Conservation (phyloP, 208 protist genomes). For the Crithidia fasciculata region DNA sequence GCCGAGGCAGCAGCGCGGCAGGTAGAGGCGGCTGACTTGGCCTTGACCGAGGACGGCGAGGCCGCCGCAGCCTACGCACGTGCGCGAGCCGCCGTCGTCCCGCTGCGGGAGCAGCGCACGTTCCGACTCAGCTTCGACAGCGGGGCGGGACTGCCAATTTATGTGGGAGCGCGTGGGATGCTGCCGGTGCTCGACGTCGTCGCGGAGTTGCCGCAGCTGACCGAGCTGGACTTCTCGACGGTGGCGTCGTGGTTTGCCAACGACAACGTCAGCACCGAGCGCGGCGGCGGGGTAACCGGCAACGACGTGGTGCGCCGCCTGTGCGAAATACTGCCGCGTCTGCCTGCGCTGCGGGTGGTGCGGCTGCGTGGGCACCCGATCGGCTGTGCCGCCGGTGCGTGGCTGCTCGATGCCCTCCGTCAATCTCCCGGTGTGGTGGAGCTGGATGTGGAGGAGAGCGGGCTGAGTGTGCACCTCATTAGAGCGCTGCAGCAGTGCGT, state of each 20-base stretch:
- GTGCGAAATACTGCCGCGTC: constrained; percentile 38
- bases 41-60: constrained; percentile 37
- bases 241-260: constrained; percentile 60
- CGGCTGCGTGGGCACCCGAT: constrained; percentile 57
- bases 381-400: constrained; percentile 50
- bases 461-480: constrained; percentile 40
- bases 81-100: constrained; percentile 27
- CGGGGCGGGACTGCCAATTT: constrained; percentile 22
- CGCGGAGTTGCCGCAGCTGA: constrained; percentile 57
- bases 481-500: constrained; percentile 37
- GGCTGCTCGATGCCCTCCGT: constrained; percentile 41
- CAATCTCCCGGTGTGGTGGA: constrained; percentile 29
- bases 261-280: constrained; percentile 43
- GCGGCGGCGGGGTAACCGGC: constrained; percentile 33
- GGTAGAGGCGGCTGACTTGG: constrained; percentile 38
- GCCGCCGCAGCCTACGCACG: neutral
- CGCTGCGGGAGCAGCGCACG: constrained; percentile 33
- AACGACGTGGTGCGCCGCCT: constrained; percentile 62
- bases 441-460: constrained; percentile 33
- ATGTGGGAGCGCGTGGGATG: constrained; percentile 71
- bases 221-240: constrained; percentile 65
- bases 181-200: constrained; percentile 67
- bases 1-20: constrained; percentile 41
- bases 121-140: constrained; percentile 28
- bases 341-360: constrained; percentile 46